These are phyloP conservation scores for Hansenula lynferdii DNA, from an alignment of 1,139 yeast species.

Conservation along the genomic window DNA sequence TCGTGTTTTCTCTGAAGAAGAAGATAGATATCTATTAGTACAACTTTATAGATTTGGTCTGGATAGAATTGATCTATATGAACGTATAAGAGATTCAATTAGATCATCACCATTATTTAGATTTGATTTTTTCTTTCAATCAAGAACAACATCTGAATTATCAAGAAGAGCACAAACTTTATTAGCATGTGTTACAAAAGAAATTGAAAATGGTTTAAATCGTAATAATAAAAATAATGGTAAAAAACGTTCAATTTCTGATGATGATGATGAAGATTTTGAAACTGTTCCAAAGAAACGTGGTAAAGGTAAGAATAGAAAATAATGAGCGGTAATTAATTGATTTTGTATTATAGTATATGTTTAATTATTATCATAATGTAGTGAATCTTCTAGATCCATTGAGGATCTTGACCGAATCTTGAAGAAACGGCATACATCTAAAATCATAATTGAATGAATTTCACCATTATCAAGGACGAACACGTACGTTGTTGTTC, in stretches of 20 bases:
- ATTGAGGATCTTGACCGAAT: too few relatives aligned
- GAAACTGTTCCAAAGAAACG: slow-evolving; percentile 11
- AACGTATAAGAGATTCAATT: slow-evolving; percentile 55
- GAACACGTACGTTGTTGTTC: too few relatives aligned
- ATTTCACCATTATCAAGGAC: too few relatives aligned
- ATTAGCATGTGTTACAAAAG: slow-evolving; percentile 60
- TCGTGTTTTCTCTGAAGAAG: slow-evolving; percentile 65
- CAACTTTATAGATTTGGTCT: slow-evolving; percentile 63
- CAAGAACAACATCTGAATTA: slow-evolving; percentile 59
- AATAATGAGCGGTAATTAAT: too few relatives aligned
- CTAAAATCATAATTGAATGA: too few relatives aligned
- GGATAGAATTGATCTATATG: slow-evolving; percentile 62
- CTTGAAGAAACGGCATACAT: too few relatives aligned
- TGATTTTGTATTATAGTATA: too few relatives aligned
- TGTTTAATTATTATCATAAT: too few relatives aligned
- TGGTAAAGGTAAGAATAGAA: slow-evolving; percentile 12
- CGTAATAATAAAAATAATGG: slow-evolving; percentile 9
- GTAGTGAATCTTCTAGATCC: too few relatives aligned
- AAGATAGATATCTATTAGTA: slow-evolving; percentile 64
- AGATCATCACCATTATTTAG: slow-evolving; percentile 58
- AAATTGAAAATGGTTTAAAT: slow-evolving; percentile 35
- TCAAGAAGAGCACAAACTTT: slow-evolving; percentile 66
- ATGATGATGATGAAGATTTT: not conserved
- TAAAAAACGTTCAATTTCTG: slow-evolving; percentile 10
- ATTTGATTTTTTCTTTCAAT: slow-evolving; percentile 68